These are phyloP conservation scores for Corchorus capsularis DNA, from an alignment of 345 rosid genomes.

Conservation along the genomic window DNA sequence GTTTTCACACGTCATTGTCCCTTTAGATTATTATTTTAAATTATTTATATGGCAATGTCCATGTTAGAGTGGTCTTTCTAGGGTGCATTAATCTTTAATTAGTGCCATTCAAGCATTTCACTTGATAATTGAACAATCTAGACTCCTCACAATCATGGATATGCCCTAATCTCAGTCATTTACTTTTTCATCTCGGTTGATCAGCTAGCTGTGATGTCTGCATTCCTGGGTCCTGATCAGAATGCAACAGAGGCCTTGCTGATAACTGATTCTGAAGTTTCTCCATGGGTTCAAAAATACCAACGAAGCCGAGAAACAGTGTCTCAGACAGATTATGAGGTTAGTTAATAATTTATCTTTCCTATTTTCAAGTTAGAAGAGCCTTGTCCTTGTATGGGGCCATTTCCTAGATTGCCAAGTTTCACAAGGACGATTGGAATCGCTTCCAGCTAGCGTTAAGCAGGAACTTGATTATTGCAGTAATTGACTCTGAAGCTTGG, in stretches of 20 bases:
- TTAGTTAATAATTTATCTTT: conserved; percentile 26
- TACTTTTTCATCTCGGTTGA: conserved; percentile 20
- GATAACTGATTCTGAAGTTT: conserved; percentile 66
- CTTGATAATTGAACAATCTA: neutral
- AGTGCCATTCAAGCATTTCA: neutral
- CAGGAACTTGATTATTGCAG: neutral
- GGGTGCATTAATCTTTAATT: neutral
- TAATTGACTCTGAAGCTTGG: neutral
- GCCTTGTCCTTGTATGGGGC: neutral
- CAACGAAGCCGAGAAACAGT: conserved; percentile 93
- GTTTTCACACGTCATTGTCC: neutral
- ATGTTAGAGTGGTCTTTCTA: neutral
- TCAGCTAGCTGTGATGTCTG: conserved; percentile 93
- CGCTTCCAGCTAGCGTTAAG: neutral
- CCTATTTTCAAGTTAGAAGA: neutral
- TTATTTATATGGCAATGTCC: neutral
- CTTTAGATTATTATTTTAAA: neutral
- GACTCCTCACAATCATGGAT: neutral
- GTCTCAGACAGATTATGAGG: conserved; percentile 93
- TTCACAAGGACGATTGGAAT: neutral
- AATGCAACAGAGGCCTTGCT: conserved; percentile 67
- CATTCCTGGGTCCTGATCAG: conserved; percentile 95
- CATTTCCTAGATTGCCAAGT: neutral
- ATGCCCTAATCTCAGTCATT: neutral
- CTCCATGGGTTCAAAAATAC: conserved; percentile 87